Base-by-base conservation (phyloP, 1,284 basidiomycete species). In the Cryptococcus sp. region DNA sequence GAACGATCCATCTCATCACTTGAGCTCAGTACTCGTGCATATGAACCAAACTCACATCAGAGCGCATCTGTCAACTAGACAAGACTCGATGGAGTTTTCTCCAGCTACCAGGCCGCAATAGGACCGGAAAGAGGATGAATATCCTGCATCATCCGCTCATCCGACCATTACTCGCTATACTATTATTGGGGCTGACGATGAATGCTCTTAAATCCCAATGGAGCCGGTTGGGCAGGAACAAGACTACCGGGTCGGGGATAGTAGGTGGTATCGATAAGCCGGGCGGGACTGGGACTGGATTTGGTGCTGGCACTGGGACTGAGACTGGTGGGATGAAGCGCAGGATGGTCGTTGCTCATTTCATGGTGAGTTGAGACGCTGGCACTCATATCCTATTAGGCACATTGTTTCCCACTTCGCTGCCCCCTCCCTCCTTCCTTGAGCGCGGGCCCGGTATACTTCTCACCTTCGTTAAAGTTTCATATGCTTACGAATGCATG, bases 271-370 rank as follows among this genome's bases (percentile, higher is more conserved):
- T 39, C 19, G 17, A 51, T 15, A 2, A 35, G 5, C 8, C 10
- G 10, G 30, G 23, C 23, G 30, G n/a, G 19, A 20, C 19, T 27
- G 40, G 22, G 1, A 39, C 10, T n/a, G n/a, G n/a, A n/a, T n/a
- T n/a, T n/a, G n/a, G n/a, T n/a, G n/a, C n/a, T n/a, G 40, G 47
- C 35, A 7, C 16, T 42, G 16, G 19, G 16, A 7, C 3, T 16
- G 23, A 27, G 3, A 16, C 2, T 20, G 27, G 49, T 46, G 25
- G n/a, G 47, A 47, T 5, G 45, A 40, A n/a, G 23, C 58, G 63
- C 1, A 56, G 64, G 40, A 55, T 73, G 25, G 75, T 75, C 30
- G 70, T 77, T 3, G 78, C 77, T 11, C 78, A 80, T 57, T 80
- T 80, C 55, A 78, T 80, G 76, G 77, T 78, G 50, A 45, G 72